Percentiles rank a stretch among this genome's conserved stretches.
Evolutionary conservation across 192 early-diverging fungal genomes (phyloP).

Genomic region (Coemansia sp.): DNA sequence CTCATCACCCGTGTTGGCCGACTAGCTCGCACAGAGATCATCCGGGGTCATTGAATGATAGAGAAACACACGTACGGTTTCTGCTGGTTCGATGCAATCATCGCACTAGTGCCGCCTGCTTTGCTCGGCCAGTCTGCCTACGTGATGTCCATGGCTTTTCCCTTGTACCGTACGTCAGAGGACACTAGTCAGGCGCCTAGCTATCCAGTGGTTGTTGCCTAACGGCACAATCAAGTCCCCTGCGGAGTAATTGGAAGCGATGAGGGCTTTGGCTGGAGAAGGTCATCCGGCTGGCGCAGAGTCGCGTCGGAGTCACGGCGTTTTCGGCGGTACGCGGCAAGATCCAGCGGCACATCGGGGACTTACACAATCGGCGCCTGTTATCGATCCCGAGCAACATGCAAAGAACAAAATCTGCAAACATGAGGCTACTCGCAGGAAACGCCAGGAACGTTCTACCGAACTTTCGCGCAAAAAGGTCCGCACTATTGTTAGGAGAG

Average conservation of each 20-base stretch:
- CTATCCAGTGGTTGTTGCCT: not conserved
- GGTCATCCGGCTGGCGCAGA: constrained; percentile 73
- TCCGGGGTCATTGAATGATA: constrained; percentile 29
- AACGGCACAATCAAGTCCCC: constrained; percentile 24
- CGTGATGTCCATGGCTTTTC: constrained; percentile 69
- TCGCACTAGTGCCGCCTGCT: constrained; percentile 61
- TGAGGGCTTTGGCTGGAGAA: constrained; percentile 78
- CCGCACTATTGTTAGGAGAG: constrained; percentile 36
- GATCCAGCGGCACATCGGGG: constrained; percentile 64
- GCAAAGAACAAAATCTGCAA: constrained; percentile 73
- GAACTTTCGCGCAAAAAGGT: constrained; percentile 62
- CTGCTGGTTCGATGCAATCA: constrained; percentile 90
- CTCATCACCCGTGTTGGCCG: constrained; percentile 34
- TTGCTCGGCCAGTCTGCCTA: constrained; percentile 63
- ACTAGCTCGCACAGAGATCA: constrained; percentile 47
- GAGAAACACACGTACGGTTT: constrained; percentile 78
- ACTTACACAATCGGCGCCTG: constrained; percentile 61
- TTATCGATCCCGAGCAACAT: constrained; percentile 69
- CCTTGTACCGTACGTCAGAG: constrained; percentile 79
- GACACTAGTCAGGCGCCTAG: constrained; percentile 47
- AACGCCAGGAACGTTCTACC: constrained; percentile 67
- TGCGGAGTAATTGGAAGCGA: constrained; percentile 59
- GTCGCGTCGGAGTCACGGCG: constrained; percentile 69
- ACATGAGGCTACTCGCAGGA: constrained; percentile 69
- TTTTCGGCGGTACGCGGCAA: constrained; percentile 68